These are phyloP conservation scores for Wickerhamiella parazyma DNA, from an alignment of 805 yeast genomes.

Conservation along the genomic window DNA sequence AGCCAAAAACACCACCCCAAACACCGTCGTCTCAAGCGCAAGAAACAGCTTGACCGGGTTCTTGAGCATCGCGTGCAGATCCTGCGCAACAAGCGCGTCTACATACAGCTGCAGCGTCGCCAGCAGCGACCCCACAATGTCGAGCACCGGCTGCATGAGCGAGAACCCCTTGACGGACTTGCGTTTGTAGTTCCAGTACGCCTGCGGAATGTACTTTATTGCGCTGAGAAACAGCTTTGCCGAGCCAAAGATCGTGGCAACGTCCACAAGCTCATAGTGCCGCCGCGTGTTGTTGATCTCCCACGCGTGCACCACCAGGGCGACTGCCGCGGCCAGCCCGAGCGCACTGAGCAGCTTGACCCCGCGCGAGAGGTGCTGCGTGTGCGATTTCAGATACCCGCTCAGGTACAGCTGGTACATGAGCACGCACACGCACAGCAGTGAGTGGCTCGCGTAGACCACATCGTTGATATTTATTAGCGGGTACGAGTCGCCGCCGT, in stretches of 20 bases:
- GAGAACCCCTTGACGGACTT: constrained; percentile 36
- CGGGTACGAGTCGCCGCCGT: constrained; percentile 25
- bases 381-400: constrained; percentile 26
- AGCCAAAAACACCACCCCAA: constrained; percentile 23
- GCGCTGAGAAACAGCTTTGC: constrained; percentile 34
- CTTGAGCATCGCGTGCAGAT: constrained; percentile 24
- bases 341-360: constrained; percentile 16
- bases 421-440: constrained; percentile 25
- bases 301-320: constrained; percentile 21
- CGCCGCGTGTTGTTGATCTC: constrained; percentile 18
- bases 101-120: constrained; percentile 30
- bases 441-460: constrained; percentile 34
- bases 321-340: constrained; percentile 16
- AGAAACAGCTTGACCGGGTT: constrained; percentile 36
- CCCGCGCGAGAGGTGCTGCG: constrained; percentile 22
- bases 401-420: constrained; percentile 28
- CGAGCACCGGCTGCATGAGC: constrained; percentile 29
- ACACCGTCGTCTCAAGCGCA: constrained; percentile 25
- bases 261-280: constrained; percentile 25
- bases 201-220: constrained; percentile 38
- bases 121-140: constrained; percentile 32
- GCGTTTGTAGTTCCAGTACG: constrained; percentile 30
- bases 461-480: constrained; percentile 33
- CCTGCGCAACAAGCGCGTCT: constrained; percentile 28
- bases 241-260: constrained; percentile 32